Percentiles rank a stretch among this genome's conserved stretches.
phyloP scores from a whole-genome alignment of 2,329 filamentous ascomycete species.

The Xylariomycetidae sp. region DNA sequence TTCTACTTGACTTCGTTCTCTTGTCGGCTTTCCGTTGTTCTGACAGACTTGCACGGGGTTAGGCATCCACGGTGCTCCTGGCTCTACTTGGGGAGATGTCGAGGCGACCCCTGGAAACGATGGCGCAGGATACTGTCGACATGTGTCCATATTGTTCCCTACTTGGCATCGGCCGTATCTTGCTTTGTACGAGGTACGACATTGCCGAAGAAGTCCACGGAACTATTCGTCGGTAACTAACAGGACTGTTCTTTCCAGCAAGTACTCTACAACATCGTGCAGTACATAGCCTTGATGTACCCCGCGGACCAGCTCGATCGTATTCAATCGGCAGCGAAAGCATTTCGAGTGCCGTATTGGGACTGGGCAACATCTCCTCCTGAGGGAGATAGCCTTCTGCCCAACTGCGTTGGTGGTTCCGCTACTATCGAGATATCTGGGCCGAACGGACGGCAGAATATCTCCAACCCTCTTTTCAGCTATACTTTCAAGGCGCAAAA shows the following conservation, averaged over 20 bases:
- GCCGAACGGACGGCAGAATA: slow-evolving; percentile 48
- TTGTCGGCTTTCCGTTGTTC: too few relatives aligned
- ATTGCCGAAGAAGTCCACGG: background rate
- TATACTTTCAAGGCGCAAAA: slow-evolving; percentile 58
- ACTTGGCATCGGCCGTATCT: slow-evolving; percentile 83
- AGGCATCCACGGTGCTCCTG: slow-evolving; percentile 79
- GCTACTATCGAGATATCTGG: slow-evolving; percentile 44
- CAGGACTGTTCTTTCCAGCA: slow-evolving; percentile 28
- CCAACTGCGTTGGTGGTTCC: slow-evolving; percentile 40
- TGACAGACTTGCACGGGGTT: too few relatives aligned
- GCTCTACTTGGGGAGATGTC: slow-evolving; percentile 48
- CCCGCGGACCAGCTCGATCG: slow-evolving; percentile 37
- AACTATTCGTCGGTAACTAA: background rate
- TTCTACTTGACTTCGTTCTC: too few relatives aligned
- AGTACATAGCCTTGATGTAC: slow-evolving; percentile 27
- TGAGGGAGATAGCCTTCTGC: slow-evolving; percentile 39
- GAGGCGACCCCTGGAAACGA: slow-evolving; percentile 43
- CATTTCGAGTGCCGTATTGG: slow-evolving; percentile 54
- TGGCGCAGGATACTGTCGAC: slow-evolving; percentile 67
- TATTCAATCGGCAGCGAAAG: slow-evolving; percentile 45
- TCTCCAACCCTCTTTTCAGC: slow-evolving; percentile 56
- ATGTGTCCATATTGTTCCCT: slow-evolving; percentile 69
- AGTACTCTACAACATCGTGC: slow-evolving; percentile 27
- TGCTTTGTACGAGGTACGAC: slow-evolving; percentile 48
- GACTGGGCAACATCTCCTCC: slow-evolving; percentile 50